These are phyloP conservation scores for Pichia rugopelliculosa DNA, from an alignment of 805 yeast genomes.

Conservation along the genomic window DNA sequence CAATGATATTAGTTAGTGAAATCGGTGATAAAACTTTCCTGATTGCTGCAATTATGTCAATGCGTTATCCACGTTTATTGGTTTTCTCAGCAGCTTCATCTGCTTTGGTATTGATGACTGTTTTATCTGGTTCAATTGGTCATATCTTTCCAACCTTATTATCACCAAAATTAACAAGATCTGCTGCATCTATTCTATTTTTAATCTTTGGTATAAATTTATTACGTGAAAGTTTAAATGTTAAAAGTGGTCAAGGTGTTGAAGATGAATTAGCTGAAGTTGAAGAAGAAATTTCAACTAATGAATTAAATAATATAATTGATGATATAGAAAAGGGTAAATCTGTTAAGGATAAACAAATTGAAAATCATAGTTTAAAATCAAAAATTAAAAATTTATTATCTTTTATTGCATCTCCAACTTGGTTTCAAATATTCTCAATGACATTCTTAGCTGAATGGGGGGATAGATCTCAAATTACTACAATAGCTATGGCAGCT, in stretches of 20 bases:
- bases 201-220: conserved; percentile 75
- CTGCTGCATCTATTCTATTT: conserved; percentile 74
- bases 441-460: conserved; percentile 98
- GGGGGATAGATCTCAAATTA: conserved; percentile 98
- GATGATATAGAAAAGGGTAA: conserved; percentile 54
- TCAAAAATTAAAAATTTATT: conserved; percentile 44
- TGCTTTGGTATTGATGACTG: conserved; percentile 84
- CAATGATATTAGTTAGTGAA: conserved; percentile 96
- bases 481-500: conserved; percentile 98
- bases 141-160: conserved; percentile 81
- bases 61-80: conserved; percentile 76
- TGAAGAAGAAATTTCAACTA: conserved; percentile 79
- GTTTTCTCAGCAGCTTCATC: conserved; percentile 84
- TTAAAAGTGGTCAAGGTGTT: conserved; percentile 79
- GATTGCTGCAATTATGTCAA: conserved; percentile 96
- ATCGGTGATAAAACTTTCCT: conserved; percentile 96
- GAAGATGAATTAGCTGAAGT: conserved; percentile 96
- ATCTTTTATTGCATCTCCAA: conserved; percentile 66
- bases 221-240: conserved; percentile 70
- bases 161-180: conserved; percentile 72
- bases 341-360: not conserved
- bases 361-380: not conserved
- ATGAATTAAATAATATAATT: conserved; percentile 44
- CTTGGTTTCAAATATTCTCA: conserved; percentile 88
- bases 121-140: conserved; percentile 85